phyloP scores from a whole-genome alignment of 2,329 filamentous ascomycete species.

The Botrytis sinoallii region DNA sequence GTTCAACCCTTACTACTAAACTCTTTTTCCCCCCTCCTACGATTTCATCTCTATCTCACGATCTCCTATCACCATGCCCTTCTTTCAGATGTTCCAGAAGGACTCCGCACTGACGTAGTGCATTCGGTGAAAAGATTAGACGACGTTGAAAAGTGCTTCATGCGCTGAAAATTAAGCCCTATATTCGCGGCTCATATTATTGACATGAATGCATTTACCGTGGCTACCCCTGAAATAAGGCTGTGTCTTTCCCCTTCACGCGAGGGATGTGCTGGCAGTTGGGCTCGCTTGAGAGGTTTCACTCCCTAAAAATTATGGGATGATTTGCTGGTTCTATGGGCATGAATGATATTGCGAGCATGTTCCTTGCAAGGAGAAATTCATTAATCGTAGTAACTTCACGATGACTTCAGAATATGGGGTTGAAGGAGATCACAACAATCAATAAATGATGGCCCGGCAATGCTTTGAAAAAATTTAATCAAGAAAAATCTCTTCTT shows the following conservation, averaged over 20 bases:
- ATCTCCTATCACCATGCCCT: neutral
- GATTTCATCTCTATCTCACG: neutral
- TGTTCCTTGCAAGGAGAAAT: neutral
- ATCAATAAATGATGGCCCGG: conserved; percentile 4
- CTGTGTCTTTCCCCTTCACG: neutral
- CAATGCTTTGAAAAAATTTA: neutral
- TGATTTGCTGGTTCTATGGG: conserved; percentile 2
- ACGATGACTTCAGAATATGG: conserved; percentile 8
- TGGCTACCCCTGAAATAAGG: conserved; percentile 12
- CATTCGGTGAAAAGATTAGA: neutral
- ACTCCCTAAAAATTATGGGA: neutral
- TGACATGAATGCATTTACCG: neutral
- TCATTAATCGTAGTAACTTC: neutral
- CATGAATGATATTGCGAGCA: conserved; percentile 10
- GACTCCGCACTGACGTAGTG: conserved; percentile 10
- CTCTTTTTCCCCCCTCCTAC: neutral
- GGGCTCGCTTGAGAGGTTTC: neutral
- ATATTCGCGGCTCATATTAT: neutral
- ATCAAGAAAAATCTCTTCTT: neutral
- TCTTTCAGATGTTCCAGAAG: conserved; percentile 2
- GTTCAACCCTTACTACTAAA: neutral
- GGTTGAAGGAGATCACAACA: conserved; percentile 4
- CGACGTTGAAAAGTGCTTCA: neutral
- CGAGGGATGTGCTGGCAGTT: conserved; percentile 17
- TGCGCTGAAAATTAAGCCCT: conserved; percentile 10